These are phyloP conservation scores for Rhodomyrtus tomentosa DNA, from an alignment of 345 rosid genomes.

Conservation along the genomic window DNA sequence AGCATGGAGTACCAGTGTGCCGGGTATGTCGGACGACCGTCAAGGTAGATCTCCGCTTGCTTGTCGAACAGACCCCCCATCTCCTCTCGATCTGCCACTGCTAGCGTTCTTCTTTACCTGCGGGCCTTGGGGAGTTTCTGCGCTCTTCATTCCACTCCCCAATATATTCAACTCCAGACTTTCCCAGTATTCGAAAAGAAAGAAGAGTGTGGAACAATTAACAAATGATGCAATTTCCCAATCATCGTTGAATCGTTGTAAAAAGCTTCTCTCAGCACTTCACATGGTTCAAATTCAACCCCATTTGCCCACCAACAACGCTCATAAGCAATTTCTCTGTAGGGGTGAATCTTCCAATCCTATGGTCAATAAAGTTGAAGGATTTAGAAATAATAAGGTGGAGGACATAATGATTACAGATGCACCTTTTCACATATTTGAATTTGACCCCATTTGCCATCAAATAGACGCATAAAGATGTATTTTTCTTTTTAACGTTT, in stretches of 20 bases:
- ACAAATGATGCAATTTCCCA: neutral
- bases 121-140: neutral
- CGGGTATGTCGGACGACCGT: constrained; percentile 53
- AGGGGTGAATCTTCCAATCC: too few relatives aligned
- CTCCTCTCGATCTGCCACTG: neutral
- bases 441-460: too few relatives aligned
- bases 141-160: neutral
- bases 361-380: too few relatives aligned
- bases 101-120: neutral
- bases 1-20: constrained; percentile 48
- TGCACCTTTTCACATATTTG: too few relatives aligned
- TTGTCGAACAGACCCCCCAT: constrained; percentile 62
- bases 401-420: too few relatives aligned
- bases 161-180: neutral
- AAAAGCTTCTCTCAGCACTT: too few relatives aligned
- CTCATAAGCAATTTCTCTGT: too few relatives aligned
- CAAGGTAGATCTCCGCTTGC: constrained; percentile 48
- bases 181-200: neutral
- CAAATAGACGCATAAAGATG: too few relatives aligned
- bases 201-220: neutral
- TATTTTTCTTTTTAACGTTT: too few relatives aligned
- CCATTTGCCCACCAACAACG: too few relatives aligned
- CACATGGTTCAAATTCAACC: too few relatives aligned
- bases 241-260: neutral
- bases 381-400: too few relatives aligned